Conservation (phyloP, 176 grass and related monocot genomes). For the Dactylis glomerata region DNA sequence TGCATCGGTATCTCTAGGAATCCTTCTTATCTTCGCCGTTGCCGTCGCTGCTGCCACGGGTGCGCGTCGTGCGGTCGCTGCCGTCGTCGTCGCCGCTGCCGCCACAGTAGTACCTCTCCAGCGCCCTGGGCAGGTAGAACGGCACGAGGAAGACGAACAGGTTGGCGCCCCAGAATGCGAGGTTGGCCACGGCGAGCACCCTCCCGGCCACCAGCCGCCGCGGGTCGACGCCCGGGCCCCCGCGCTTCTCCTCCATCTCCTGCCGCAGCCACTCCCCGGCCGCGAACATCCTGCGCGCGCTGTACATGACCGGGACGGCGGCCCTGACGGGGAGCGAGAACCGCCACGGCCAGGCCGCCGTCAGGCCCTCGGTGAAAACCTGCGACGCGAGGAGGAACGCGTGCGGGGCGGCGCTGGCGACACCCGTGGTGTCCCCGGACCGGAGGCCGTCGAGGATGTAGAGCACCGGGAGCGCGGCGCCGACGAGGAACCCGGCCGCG, state of each 20-base stretch:
- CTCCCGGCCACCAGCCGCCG: slow-evolving; percentile 43
- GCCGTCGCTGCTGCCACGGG: not conserved
- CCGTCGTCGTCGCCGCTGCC: not conserved
- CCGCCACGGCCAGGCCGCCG: slow-evolving; percentile 35
- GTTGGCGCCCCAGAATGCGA: slow-evolving; percentile 60
- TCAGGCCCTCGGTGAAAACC: slow-evolving; percentile 75
- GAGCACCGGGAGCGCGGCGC: slow-evolving; percentile 60
- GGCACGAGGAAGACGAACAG: slow-evolving; percentile 79
- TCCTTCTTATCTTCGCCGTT: slow-evolving; percentile 6
- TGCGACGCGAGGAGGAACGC: slow-evolving; percentile 77
- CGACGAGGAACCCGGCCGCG: slow-evolving; percentile 42
- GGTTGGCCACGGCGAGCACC: slow-evolving; percentile 57
- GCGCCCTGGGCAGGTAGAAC: slow-evolving; percentile 61
- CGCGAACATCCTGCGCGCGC: slow-evolving; percentile 69
- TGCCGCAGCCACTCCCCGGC: slow-evolving; percentile 58
- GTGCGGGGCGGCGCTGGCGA: slow-evolving; percentile 57
- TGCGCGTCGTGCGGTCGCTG: not conserved
- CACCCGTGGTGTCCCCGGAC: slow-evolving; percentile 33
- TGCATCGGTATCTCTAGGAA: not conserved
- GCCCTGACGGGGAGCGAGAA: slow-evolving; percentile 78
- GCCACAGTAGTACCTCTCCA: slow-evolving; percentile 54
- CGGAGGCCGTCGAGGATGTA: slow-evolving; percentile 72
- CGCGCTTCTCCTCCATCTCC: slow-evolving; percentile 48
- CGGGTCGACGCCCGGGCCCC: slow-evolving; percentile 7
- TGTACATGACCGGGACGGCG: slow-evolving; percentile 62